Percentiles rank a stretch among this genome's conserved stretches.
These are phyloP conservation scores for Colletotrichum falcatum DNA, from an alignment of 2,329 filamentous ascomycete species.

Conservation along the genomic window DNA sequence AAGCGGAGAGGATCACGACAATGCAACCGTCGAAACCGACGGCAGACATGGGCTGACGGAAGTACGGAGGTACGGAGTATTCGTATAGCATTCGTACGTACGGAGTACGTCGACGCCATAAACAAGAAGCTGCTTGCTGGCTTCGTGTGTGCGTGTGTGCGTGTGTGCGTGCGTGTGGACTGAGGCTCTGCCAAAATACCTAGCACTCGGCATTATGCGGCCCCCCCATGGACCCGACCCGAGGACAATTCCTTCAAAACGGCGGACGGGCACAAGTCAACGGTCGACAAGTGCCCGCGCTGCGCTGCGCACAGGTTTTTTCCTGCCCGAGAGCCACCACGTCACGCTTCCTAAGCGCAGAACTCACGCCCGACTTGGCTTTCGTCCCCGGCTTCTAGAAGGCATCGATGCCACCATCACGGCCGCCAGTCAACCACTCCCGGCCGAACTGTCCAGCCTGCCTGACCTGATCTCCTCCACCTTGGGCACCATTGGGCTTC, in stretches of 20 bases:
- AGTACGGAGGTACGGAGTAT: not conserved
- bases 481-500: conserved; percentile 40
- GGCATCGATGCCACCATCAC: conserved; percentile 17
- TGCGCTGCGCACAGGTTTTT: conserved; percentile 12
- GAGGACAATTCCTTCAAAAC: not conserved
- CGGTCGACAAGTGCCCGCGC: conserved; percentile 4
- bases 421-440: conserved; percentile 5
- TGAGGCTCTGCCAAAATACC: not conserved
- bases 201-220: not conserved
- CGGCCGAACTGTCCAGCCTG: conserved; percentile 30
- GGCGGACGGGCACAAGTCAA: not conserved
- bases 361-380: conserved; percentile 19
- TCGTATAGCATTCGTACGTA: not conserved
- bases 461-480: conserved; percentile 37
- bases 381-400: conserved; percentile 33
- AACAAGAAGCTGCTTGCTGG: conserved; percentile 14
- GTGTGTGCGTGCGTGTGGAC: no score
- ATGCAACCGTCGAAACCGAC: conserved; percentile 11
- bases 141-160: no score
- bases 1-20: conserved; percentile 9
- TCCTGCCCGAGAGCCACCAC: conserved; percentile 8
- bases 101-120: not conserved
- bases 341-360: not conserved
- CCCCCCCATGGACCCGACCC: conserved; percentile 5
- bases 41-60: not conserved